These are phyloP conservation scores for Nothomitra cinnamomea DNA, from an alignment of 2,329 filamentous ascomycete genomes.

Conservation along the genomic window DNA sequence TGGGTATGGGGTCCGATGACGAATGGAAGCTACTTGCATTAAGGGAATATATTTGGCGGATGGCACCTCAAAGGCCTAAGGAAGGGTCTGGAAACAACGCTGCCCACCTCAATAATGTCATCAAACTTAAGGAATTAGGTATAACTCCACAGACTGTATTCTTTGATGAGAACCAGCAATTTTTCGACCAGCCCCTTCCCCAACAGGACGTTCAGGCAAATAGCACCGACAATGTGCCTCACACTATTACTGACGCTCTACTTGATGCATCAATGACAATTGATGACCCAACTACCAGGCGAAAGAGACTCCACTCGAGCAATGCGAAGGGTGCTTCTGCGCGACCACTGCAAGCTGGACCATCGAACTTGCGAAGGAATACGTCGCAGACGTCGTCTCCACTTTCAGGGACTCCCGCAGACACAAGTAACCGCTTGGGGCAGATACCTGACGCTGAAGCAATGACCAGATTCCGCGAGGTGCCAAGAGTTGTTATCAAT, in stretches of 20 bases:
- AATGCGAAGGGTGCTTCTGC: conserved; percentile 18
- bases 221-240: conserved; percentile 29
- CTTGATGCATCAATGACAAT: conserved; percentile 84
- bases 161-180: conserved; percentile 59
- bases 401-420: not conserved
- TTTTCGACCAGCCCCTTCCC: conserved; percentile 22
- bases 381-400: conserved; percentile 15
- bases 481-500: not conserved
- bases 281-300: conserved; percentile 42
- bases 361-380: conserved; percentile 5
- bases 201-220: conserved; percentile 8
- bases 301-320: conserved; percentile 23
- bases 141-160: conserved; percentile 80
- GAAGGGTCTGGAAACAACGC: conserved; percentile 25
- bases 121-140: conserved; percentile 57
- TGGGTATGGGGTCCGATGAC: conserved; percentile 68
- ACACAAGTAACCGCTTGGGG: not conserved
- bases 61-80: conserved; percentile 53
- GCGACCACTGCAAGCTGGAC: not conserved
- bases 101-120: conserved; percentile 46
- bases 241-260: conserved; percentile 79
- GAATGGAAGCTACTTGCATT: conserved; percentile 78
- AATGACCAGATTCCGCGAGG: not conserved
- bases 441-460: not conserved
- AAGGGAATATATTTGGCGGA: conserved; percentile 79